phyloP scores from a whole-genome alignment of 768 basidiomycete genomes.

The Agrocybe pediades region DNA sequence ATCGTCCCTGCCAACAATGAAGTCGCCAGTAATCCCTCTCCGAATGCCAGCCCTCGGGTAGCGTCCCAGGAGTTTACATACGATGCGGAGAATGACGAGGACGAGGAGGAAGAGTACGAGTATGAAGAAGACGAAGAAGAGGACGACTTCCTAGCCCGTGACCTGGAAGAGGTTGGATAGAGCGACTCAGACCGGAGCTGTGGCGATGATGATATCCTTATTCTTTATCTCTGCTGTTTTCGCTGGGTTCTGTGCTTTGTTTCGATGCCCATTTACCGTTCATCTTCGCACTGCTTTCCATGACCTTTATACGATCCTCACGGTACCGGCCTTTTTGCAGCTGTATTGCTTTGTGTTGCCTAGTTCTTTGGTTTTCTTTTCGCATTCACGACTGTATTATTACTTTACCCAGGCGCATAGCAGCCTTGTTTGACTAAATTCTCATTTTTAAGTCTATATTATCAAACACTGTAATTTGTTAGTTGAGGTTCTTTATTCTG shows the following conservation, averaged over 20 bases:
- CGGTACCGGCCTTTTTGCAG: not conserved
- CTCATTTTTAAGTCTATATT: too few species aligned
- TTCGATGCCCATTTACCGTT: not conserved
- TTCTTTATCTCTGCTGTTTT: not conserved
- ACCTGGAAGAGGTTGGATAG: constrained; percentile 80
- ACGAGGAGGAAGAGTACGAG: constrained; percentile 45
- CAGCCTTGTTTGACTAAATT: too few species aligned
- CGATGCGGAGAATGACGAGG: constrained; percentile 24
- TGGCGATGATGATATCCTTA: not conserved
- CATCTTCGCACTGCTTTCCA: constrained; percentile 1
- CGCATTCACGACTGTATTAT: too few species aligned
- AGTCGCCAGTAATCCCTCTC: constrained; percentile 19
- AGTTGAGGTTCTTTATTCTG: too few species aligned
- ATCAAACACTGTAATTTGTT: too few species aligned
- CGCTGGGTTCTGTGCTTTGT: not conserved
- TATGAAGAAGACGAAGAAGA: constrained; percentile 59
- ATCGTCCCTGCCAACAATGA: constrained; percentile 30
- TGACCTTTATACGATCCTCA: not conserved
- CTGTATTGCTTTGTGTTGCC: not conserved
- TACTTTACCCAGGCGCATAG: too few species aligned
- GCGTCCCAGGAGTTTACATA: constrained; percentile 7
- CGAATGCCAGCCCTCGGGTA: constrained; percentile 1
- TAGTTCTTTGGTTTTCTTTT: not conserved
- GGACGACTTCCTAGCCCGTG: constrained; percentile 81
- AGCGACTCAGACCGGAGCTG: not conserved